Base-by-base conservation (phyloP, 1,284 basidiomycete species). In the Fomitopsis betulina region DNA sequence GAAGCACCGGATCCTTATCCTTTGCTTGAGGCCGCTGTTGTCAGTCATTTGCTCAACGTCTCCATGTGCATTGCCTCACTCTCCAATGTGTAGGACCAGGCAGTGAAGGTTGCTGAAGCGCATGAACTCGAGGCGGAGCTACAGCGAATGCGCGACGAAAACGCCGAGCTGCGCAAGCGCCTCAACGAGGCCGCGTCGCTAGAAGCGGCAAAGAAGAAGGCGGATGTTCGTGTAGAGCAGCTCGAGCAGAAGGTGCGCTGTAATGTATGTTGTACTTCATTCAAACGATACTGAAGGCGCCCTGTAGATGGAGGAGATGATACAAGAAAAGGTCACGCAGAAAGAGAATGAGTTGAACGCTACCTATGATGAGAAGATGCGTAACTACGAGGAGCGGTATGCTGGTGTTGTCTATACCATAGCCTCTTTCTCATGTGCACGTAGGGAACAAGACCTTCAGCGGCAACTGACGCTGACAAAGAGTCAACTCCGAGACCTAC, bases 1-100 rank as follows among this genome's bases (percentile, higher is more conserved):
- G 94, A 96, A 68, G 95, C 93, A 6, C 95, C 96, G 0, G 96
- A 99, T 73, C 97, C 96, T 17, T 97, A 95, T 70, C 96, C 96
- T 5, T 79, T 98, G 5, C 85, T 99, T 15, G 96, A 99, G 68
- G 91, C 88, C 35, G 94, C 95, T 5, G 89, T 98, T 25, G 92
- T 93, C 69, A 56, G 89, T 75, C 5, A 10, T 19, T 27, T 43
- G 17, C 33, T n/a, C 2, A 23, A 7, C 13, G 37, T n/a, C 32
- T 21, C 49, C 35, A 2, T 32, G 17, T 19, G 12, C 23, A 30
- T 30, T 6, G 12, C 25, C 30, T 51, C 32, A 8, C 33, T 8
- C 45, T 13, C 7, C 21, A 37, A 54, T n/a, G 32, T 15, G 23
- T 66, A 92, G 89, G 91, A 97, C 68, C 93, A 96, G 78, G 87